A percentile compares a stretch with the other conserved stretches of the same genome.
These are phyloP conservation scores for Alternaria postmessia DNA, from an alignment of 2,329 filamentous ascomycete genomes.

Conservation along the genomic window DNA sequence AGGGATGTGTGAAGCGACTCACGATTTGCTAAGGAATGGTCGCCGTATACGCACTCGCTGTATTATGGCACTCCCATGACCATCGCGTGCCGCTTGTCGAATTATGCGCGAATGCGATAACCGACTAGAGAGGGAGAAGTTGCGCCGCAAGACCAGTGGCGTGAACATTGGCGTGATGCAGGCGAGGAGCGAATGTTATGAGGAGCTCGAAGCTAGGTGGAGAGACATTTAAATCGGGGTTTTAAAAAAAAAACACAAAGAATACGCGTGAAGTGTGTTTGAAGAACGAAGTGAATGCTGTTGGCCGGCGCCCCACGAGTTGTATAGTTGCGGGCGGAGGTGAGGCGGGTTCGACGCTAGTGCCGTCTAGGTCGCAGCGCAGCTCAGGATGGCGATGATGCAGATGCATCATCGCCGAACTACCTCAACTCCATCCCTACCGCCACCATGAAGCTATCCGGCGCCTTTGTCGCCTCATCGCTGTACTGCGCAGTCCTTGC, in stretches of 20 bases:
- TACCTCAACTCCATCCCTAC: constrained; percentile 29
- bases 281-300: not conserved
- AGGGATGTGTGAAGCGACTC: constrained; percentile 20
- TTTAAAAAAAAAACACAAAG: not conserved
- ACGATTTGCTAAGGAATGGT: constrained; percentile 49
- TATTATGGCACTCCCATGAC: constrained; percentile 41
- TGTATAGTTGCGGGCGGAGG: constrained; percentile 12
- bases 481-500: constrained; percentile 49
- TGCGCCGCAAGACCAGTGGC: constrained; percentile 48
- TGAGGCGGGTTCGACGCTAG: constrained; percentile 24
- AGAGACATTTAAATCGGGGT: constrained; percentile 30
- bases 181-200: constrained; percentile 22
- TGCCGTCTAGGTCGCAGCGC: constrained; percentile 18
- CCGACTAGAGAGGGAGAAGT: constrained; percentile 47
- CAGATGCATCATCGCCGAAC: constrained; percentile 30
- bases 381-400: constrained; percentile 8
- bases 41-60: constrained; percentile 53
- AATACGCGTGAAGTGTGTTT: not conserved
- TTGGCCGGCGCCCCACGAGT: not conserved
- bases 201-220: constrained; percentile 15
- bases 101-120: constrained; percentile 33
- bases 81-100: constrained; percentile 40
- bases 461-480: constrained; percentile 51
- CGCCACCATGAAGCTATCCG: constrained; percentile 56
- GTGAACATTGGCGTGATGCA: constrained; percentile 47